Conservation (phyloP, 2,329 filamentous ascomycete genomes). For the Monosporascus sp. region DNA sequence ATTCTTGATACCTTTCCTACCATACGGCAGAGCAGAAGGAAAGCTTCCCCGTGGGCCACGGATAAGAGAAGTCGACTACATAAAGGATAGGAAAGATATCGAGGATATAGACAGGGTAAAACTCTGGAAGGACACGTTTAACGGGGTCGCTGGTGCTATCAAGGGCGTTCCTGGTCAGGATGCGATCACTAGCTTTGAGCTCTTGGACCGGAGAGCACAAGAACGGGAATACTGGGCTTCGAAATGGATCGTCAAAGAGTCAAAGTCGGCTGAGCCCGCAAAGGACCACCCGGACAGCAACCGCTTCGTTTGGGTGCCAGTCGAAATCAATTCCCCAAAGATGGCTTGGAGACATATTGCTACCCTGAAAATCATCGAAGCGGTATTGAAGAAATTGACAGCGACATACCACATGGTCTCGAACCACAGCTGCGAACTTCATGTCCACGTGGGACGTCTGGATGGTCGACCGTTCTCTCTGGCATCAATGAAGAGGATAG, state of each 20-base stretch:
- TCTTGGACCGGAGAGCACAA: conserved; percentile 12
- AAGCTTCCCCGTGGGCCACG: not conserved
- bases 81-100: conserved; percentile 5
- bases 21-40: not conserved
- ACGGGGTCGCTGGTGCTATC: conserved; percentile 20
- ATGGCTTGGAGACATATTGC: conserved; percentile 20
- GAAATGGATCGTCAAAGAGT: conserved; percentile 36
- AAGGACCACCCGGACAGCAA: conserved; percentile 16
- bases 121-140: conserved; percentile 17
- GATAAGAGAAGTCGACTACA: conserved; percentile 3
- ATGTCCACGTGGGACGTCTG: conserved; percentile 32
- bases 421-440: conserved; percentile 34
- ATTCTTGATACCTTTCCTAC: conserved; percentile 24
- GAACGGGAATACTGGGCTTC: conserved; percentile 31
- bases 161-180: conserved; percentile 9
- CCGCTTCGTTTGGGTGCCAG: conserved; percentile 28
- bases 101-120: not conserved
- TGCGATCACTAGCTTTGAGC: conserved; percentile 24
- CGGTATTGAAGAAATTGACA: conserved; percentile 21
- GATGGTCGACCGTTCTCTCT: conserved; percentile 28
- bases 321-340: conserved; percentile 34
- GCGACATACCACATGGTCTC: conserved; percentile 21
- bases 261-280: conserved; percentile 32
- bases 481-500: conserved; percentile 29
- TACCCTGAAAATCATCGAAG: conserved; percentile 13